A percentile compares a stretch with the other conserved stretches of the same genome.
These are phyloP conservation scores for Phlegmacium glaucopus DNA, from an alignment of 768 basidiomycete genomes.

Conservation along the genomic window DNA sequence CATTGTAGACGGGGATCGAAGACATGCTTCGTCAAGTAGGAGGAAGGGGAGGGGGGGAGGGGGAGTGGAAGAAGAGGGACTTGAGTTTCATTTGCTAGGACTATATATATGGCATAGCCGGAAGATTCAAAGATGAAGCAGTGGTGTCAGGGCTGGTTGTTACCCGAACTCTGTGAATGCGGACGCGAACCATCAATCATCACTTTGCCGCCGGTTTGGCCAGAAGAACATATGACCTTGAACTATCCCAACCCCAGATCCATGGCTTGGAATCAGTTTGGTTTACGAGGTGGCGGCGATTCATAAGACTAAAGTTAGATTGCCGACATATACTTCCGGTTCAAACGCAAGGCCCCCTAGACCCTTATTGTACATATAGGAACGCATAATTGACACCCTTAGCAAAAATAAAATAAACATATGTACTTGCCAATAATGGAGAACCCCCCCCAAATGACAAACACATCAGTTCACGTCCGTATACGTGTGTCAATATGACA, in stretches of 20 bases:
- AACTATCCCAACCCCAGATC: too few species aligned
- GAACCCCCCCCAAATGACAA: too few species aligned
- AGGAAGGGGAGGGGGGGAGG: slow-evolving; percentile 8
- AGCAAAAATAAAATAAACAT: slow-evolving; percentile 3
- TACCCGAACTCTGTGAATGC: slow-evolving; percentile 13
- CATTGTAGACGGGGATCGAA: slow-evolving; percentile 24
- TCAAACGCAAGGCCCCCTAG: slow-evolving; percentile 9
- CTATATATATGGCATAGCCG: slow-evolving; percentile 25
- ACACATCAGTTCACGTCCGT: too few species aligned
- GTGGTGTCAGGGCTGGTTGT: slow-evolving; percentile 15
- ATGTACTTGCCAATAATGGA: too few species aligned
- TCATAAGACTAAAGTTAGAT: slow-evolving; percentile 7
- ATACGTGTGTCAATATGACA: neutral
- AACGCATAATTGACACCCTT: too few species aligned
- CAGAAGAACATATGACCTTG: too few species aligned
- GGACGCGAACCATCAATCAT: neutral
- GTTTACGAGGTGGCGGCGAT: slow-evolving; percentile 7
- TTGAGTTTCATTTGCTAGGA: slow-evolving; percentile 18
- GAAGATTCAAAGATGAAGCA: slow-evolving; percentile 22
- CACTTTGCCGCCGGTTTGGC: too few species aligned
- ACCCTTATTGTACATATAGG: too few species aligned
- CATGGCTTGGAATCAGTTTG: neutral
- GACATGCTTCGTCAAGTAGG: slow-evolving; percentile 17
- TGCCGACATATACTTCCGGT: slow-evolving; percentile 8
- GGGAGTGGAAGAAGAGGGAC: slow-evolving; percentile 17